Evolutionary conservation across 768 basidiomycete species (phyloP), one percentile per base, ranked within the genome.

Genomic region (Leccinum obscurum): DNA sequence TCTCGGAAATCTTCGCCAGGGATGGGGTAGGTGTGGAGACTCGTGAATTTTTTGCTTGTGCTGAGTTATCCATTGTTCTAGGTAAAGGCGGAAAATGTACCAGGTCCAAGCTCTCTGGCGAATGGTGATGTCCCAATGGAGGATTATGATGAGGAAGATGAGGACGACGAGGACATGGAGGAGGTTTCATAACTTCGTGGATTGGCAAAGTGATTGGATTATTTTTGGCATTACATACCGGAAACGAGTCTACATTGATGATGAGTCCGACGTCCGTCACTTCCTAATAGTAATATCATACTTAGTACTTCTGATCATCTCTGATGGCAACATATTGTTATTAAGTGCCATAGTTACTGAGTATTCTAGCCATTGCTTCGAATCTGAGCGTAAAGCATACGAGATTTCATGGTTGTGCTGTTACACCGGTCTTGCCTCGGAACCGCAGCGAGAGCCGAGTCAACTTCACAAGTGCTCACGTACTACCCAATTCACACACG

Each of bases 1-100:
- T 94, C 64, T 85, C 87, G 66, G 85, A 87, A 54, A 86, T 83
- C 64, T 92, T 83, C 73, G 87, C 86, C 65, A 85, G 84, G 59
- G 82, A 81, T 22, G 84, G 82, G 74, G 84, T 87, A 55, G 62
- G 82, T 77, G 8, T 41, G 3, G 39, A 41, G 22, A 4, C 15
- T 64, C 8, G 54, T 57, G 8, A 13, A 44, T 34, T 14, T 58
- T 48, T 34, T 52, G 57, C 44, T 52, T 35, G 26, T 35, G 28
- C 58, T 63, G n/a, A 68, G 22, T 28, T 49, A 0, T 55, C 39
- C 17, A 22, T 48, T 20, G 5, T 48, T 60, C 26, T 57, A 82
- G 79, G 74, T 81, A 49, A 81, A 83, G 63, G 78, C 73, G 0
- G 81, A 81, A 61, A 78, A 79, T 60, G 74, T 82, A 6, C 76